phyloP scores from a whole-genome alignment of 2,329 filamentous ascomycete genomes.

The Cordyceps sp. region DNA sequence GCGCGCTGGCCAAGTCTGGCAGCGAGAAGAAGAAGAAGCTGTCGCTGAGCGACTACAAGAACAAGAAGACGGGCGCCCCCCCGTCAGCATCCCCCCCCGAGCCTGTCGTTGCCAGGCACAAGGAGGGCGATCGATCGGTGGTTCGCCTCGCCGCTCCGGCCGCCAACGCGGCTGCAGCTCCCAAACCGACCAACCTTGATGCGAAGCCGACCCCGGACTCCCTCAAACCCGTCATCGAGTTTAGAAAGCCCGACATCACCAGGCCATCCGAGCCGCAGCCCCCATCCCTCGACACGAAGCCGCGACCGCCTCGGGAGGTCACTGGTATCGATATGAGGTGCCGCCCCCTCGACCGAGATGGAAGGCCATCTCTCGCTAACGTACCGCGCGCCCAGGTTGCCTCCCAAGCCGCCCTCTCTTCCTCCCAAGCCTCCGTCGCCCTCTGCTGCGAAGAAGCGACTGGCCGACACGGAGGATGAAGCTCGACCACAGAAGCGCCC shows the following conservation, averaged over 20 bases:
- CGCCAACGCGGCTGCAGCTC: slow-evolving; percentile 4
- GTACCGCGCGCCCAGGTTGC: slow-evolving; percentile 10
- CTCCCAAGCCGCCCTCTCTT: slow-evolving; percentile 19
- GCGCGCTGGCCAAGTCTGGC: slow-evolving; percentile 21
- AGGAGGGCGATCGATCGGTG: slow-evolving; percentile 16
- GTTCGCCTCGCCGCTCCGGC: too few species aligned
- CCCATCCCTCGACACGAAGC: slow-evolving; percentile 10
- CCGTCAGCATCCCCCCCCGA: slow-evolving; percentile 20
- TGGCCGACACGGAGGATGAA: slow-evolving; percentile 25
- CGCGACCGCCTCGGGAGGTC: slow-evolving; percentile 13
- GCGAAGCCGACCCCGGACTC: slow-evolving; percentile 1
- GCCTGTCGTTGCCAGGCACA: slow-evolving; percentile 13
- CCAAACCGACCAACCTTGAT: slow-evolving; percentile 1
- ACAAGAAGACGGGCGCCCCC: slow-evolving; percentile 24
- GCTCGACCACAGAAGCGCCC: slow-evolving; percentile 27
- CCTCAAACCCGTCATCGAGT: not conserved
- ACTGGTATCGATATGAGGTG: slow-evolving; percentile 15
- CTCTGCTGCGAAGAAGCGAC: slow-evolving; percentile 30
- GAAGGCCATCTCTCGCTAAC: slow-evolving; percentile 4
- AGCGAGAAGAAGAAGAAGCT: slow-evolving; percentile 37
- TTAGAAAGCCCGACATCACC: slow-evolving; percentile 10
- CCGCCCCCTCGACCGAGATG: not conserved
- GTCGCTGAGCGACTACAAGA: slow-evolving; percentile 43
- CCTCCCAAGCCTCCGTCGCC: slow-evolving; percentile 22
- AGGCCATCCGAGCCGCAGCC: slow-evolving; percentile 9